Conservation (phyloP, 768 basidiomycete species). For the Suillus discolor region DNA sequence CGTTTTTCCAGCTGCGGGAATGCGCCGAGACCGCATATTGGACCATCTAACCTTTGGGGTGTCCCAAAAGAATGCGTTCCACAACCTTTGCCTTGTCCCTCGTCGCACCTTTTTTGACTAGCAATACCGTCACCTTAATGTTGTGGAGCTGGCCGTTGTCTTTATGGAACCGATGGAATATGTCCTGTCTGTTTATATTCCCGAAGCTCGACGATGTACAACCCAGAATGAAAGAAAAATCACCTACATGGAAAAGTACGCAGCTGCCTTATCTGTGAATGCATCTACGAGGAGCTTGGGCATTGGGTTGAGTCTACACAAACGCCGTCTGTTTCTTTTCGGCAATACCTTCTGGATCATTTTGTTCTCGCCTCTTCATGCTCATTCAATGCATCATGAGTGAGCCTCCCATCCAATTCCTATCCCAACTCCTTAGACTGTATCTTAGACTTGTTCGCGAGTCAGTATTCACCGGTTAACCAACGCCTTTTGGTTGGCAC, state of each 20-base stretch:
- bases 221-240: neutral
- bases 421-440: slow-evolving; percentile 40
- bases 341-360: slow-evolving; percentile 45
- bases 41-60: slow-evolving; percentile 32
- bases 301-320: slow-evolving; percentile 45
- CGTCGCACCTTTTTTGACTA: slow-evolving; percentile 39
- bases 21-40: slow-evolving; percentile 39
- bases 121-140: slow-evolving; percentile 33
- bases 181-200: slow-evolving; percentile 41
- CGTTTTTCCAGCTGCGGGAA: slow-evolving; percentile 36
- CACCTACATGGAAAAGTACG: slow-evolving; percentile 47
- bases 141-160: slow-evolving; percentile 32
- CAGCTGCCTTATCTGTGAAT: slow-evolving; percentile 46
- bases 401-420: neutral
- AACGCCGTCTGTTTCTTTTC: slow-evolving; percentile 41
- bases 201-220: slow-evolving; percentile 5
- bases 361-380: slow-evolving; percentile 49
- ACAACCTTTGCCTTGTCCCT: slow-evolving; percentile 36
- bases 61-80: slow-evolving; percentile 30
- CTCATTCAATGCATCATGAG: slow-evolving; percentile 30
- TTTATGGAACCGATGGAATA: slow-evolving; percentile 36
- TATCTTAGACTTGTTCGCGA: slow-evolving; percentile 45
- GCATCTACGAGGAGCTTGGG: slow-evolving; percentile 40
- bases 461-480: slow-evolving; percentile 46
- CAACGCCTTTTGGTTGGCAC: slow-evolving; percentile 45